Conservation (phyloP, 2,329 filamentous ascomycete genomes). For the Pleochaeta shiraiana region DNA sequence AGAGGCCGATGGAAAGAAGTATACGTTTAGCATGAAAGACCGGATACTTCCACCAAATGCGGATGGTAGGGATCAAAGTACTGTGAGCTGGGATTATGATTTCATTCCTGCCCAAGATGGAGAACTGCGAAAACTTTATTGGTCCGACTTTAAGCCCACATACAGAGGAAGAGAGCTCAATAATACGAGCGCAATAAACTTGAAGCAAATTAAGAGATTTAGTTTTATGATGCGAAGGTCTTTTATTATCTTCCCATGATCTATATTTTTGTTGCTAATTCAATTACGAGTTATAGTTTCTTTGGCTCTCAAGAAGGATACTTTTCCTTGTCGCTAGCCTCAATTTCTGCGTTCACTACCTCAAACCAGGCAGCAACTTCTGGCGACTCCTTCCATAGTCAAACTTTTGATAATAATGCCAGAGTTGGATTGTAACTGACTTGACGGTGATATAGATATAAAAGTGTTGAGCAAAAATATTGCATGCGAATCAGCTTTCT, state of each 20-base stretch:
- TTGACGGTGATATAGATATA: no score
- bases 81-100: conserved; percentile 52
- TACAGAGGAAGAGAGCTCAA: conserved; percentile 46
- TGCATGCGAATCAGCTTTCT: no score
- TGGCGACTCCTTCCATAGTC: no score
- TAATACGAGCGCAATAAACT: conserved; percentile 36
- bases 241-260: conserved; percentile 9
- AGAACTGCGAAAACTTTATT: conserved; percentile 32
- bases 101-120: conserved; percentile 25
- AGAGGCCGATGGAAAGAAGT: conserved; percentile 39
- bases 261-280: neutral
- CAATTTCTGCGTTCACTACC: conserved; percentile 26
- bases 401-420: no score
- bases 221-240: conserved; percentile 70
- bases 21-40: conserved; percentile 59
- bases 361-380: no score
- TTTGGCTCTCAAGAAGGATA: conserved; percentile 51
- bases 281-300: conserved; percentile 27
- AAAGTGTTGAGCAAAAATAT: no score
- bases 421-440: no score
- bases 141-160: conserved; percentile 44
- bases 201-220: conserved; percentile 38
- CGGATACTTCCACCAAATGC: conserved; percentile 32
- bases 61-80: conserved; percentile 49
- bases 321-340: conserved; percentile 34